Conservation (phyloP, 257 asterid species). For the Agastache rugosa region DNA sequence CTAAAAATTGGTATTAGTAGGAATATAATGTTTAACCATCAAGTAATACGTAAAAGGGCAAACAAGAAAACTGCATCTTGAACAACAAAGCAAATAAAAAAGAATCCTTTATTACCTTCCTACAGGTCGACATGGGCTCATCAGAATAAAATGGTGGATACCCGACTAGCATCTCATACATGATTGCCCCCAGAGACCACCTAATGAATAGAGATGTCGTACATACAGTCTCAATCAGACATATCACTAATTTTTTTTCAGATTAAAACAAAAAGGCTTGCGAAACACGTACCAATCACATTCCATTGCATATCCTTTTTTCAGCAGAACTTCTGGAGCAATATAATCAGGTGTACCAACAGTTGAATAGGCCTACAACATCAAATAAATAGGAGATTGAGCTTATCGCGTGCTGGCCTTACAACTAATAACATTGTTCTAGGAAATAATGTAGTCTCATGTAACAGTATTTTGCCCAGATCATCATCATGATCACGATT, state of each 20-base stretch:
- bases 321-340: slow-evolving; percentile 94
- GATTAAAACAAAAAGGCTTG: slow-evolving; percentile 29
- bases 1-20: not conserved
- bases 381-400: slow-evolving; percentile 29
- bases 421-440: slow-evolving; percentile 24
- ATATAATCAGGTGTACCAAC: slow-evolving; percentile 99
- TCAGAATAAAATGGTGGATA: slow-evolving; percentile 98
- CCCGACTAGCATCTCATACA: slow-evolving; percentile 98
- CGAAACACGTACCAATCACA: slow-evolving; percentile 82
- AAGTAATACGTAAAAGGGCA: slow-evolving; percentile 1
- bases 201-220: slow-evolving; percentile 43
- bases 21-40: not conserved
- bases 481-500: slow-evolving; percentile 12
- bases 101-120: slow-evolving; percentile 70
- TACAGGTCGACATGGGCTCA: slow-evolving; percentile 97
- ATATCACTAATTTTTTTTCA: slow-evolving; percentile 22
- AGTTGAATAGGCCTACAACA: slow-evolving; percentile 93
- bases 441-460: slow-evolving; percentile 17
- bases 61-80: slow-evolving; percentile 17
- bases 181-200: slow-evolving; percentile 99
- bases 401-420: slow-evolving; percentile 17
- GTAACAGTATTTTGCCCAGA: slow-evolving; percentile 23
- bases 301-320: slow-evolving; percentile 97
- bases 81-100: not conserved
- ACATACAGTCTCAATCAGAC: slow-evolving; percentile 28